Conservation (phyloP, 2,329 filamentous ascomycete genomes). For the Aurifilum marmelostoma region DNA sequence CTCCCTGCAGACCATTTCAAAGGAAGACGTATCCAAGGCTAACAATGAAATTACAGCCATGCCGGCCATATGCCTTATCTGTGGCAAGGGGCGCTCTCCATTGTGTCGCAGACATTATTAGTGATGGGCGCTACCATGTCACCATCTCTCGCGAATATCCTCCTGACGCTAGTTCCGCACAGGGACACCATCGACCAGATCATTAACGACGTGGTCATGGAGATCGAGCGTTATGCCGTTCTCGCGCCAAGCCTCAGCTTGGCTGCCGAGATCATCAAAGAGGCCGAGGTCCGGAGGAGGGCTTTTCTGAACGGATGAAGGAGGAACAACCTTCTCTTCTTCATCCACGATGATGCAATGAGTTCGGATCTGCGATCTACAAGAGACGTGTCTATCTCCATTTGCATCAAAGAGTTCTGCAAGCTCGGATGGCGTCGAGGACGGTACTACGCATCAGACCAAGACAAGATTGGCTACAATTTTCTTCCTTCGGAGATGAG, state of each 20-base stretch:
- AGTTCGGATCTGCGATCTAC: not conserved
- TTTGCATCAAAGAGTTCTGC: not conserved
- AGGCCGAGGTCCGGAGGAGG: slow-evolving; percentile 74
- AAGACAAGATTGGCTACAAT: not conserved
- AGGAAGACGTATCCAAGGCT: not conserved
- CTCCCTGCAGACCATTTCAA: slow-evolving; percentile 23
- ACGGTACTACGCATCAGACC: not conserved
- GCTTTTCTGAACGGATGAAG: slow-evolving; percentile 59
- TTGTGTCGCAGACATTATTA: slow-evolving; percentile 79
- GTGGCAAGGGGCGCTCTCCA: slow-evolving; percentile 82
- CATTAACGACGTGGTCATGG: slow-evolving; percentile 75
- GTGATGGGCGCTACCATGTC: slow-evolving; percentile 87
- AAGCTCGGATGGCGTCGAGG: not conserved
- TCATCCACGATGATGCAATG: not conserved
- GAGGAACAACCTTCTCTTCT: not conserved
- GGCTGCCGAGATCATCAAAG: slow-evolving; percentile 78
- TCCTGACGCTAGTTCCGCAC: slow-evolving; percentile 59
- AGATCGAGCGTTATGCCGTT: slow-evolving; percentile 74
- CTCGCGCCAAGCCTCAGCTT: slow-evolving; percentile 76
- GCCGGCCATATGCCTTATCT: slow-evolving; percentile 84
- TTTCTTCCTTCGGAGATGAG: not conserved
- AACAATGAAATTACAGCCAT: slow-evolving; percentile 53
- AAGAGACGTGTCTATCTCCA: not conserved
- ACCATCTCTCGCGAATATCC: slow-evolving; percentile 67
- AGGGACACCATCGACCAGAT: slow-evolving; percentile 71